Conservation (phyloP, 1,284 basidiomycete genomes). For the Pterulicium gracile region DNA sequence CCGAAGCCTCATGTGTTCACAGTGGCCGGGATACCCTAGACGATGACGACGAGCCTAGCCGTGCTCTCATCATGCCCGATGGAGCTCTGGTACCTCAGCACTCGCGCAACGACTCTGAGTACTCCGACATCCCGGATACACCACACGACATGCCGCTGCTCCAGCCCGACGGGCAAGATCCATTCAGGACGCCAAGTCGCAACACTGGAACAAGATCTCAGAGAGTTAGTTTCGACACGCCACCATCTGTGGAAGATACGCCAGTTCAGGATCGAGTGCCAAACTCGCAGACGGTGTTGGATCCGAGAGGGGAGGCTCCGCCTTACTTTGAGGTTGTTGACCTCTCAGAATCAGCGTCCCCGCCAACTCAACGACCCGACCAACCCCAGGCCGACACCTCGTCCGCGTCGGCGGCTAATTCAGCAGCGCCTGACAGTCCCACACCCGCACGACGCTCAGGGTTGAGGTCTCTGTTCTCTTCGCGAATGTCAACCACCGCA, state of each 20-base stretch:
- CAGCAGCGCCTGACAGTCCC: background rate
- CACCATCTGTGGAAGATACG: background rate
- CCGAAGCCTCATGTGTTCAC: background rate
- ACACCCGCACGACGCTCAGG: constrained; percentile 10
- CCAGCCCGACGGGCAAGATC: background rate
- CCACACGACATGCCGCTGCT: background rate
- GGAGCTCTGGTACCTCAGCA: background rate
- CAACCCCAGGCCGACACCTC: constrained; percentile 4
- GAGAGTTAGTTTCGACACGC: background rate
- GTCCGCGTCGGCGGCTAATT: constrained; percentile 4
- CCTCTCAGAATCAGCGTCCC: background rate
- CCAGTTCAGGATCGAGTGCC: constrained; percentile 8
- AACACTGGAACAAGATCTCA: constrained; percentile 6
- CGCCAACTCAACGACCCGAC: constrained; percentile 3
- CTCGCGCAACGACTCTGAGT: background rate
- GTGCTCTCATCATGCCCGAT: constrained; percentile 10
- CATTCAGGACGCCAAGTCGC: constrained; percentile 5
- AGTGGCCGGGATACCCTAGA: constrained; percentile 1
- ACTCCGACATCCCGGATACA: background rate
- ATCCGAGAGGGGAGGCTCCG: constrained; percentile 31
- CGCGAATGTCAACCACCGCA: background rate
- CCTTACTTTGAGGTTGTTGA: constrained; percentile 30
- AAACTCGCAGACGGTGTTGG: constrained; percentile 9
- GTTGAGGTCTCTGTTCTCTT: constrained; percentile 16
- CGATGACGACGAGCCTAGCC: background rate